A percentile compares a stretch with the other conserved stretches of the same genome.
Evolutionary conservation across 2,329 filamentous ascomycete genomes (phyloP).

Genomic region (Botryosphaeria agaves): DNA sequence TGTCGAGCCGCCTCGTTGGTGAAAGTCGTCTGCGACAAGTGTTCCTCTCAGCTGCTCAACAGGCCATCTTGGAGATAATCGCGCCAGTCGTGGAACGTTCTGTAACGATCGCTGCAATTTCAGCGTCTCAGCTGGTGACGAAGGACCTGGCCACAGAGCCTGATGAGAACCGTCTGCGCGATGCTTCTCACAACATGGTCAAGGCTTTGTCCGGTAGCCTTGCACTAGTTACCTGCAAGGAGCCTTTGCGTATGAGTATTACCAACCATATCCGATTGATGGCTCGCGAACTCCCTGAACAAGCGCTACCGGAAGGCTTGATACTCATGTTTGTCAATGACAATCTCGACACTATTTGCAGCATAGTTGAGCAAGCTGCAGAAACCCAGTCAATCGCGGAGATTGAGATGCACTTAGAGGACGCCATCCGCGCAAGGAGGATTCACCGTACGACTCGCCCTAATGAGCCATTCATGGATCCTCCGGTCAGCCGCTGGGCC

Average conservation of each 20-base stretch:
- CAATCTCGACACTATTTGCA: conserved; percentile 85
- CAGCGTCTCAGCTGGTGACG: conserved; percentile 82
- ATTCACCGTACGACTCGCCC: conserved; percentile 58
- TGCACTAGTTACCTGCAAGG: conserved; percentile 94
- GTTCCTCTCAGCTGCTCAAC: conserved; percentile 69
- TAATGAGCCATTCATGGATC: conserved; percentile 71
- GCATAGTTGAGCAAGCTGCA: conserved; percentile 86
- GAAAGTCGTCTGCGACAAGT: conserved; percentile 51
- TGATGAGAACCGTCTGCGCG: conserved; percentile 72
- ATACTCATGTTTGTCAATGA: conserved; percentile 99
- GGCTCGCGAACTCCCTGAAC: conserved; percentile 37
- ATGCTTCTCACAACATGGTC: conserved; percentile 82
- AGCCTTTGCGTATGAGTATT: conserved; percentile 89
- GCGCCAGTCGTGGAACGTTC: conserved; percentile 94
- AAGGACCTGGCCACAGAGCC: conserved; percentile 94
- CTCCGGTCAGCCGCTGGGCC: conserved; percentile 73
- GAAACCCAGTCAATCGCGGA: conserved; percentile 86
- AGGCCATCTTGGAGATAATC: conserved; percentile 90
- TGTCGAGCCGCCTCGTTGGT: conserved; percentile 61
- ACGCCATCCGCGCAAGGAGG: conserved; percentile 60
- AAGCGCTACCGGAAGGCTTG: conserved; percentile 78
- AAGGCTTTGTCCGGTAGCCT: conserved; percentile 87
- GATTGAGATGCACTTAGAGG: conserved; percentile 84
- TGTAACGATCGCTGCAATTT: conserved; percentile 94
- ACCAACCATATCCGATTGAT: conserved; percentile 93